Evolutionary conservation across 2,329 filamentous ascomycete genomes (phyloP), one percentile per base, ranked within the genome.

Genomic region (Penicillium griseofulvum): DNA sequence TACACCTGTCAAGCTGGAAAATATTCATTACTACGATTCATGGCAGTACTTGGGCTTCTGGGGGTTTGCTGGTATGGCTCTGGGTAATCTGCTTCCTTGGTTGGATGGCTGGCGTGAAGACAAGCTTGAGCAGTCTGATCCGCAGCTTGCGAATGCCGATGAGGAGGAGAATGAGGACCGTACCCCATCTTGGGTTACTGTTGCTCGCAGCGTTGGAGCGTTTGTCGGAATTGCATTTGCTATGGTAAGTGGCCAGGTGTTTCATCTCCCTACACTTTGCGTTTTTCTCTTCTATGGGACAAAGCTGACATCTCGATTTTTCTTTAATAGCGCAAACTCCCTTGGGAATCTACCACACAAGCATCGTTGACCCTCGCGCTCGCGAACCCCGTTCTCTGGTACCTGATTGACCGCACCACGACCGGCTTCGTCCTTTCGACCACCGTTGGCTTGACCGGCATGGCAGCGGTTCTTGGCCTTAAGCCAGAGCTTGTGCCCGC

Each of bases 341-440:
- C 91, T 1, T 99, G 94, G 94, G 84, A 92, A 65, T 97, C 92
- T 9, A 94, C 91, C 1, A 84, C 96, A n/a, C 94, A 99, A 74
- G 86, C 95, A 19, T 95, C 92, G 1, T 75, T 95, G 26, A 94
- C 92, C 1, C 85, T 99, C 46, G 90, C 91, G 22, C 84, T 97
- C 56, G 90, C 89, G 19, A 97, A 97, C 70, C 93, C 94, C 1
- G 88, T 94, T 10, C 79, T 99, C 17, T 99, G 94, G 94, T 99
- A 96, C 75, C 81, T 97, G 24, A 89, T 99, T 68, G 94, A 99
- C 75, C 89, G 93, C 48, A 94, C 91, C 44, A 87, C 86, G 63
- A 83, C 91, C 0, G 94, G 94, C 5, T 88, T 97, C 63, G 77
- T 94, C 33, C 82, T 97, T 52, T 91, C 90, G 0, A 81, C 87